Evolutionary conservation across 2,329 filamentous ascomycete species (phyloP).

Genomic region (Myotisia sp.): DNA sequence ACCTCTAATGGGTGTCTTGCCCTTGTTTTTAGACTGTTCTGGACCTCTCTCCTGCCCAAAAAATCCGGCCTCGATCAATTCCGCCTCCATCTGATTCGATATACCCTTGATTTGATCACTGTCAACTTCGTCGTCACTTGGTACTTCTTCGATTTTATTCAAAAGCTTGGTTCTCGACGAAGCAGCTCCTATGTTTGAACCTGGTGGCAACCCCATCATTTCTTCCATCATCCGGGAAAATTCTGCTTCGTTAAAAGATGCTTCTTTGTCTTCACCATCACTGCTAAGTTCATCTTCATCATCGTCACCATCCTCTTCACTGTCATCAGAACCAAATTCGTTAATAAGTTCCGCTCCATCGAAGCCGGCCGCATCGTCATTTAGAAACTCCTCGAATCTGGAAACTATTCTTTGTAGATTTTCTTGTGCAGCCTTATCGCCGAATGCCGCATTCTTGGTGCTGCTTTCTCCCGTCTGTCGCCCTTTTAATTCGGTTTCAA

Average conservation of each 20-base stretch:
- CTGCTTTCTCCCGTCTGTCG: slow-evolving; percentile 18
- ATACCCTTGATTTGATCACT: slow-evolving; percentile 40
- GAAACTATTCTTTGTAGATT: slow-evolving; percentile 81
- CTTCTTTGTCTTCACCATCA: slow-evolving; percentile 57
- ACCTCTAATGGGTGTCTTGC: slow-evolving; percentile 16
- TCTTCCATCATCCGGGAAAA: slow-evolving; percentile 81
- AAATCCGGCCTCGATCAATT: slow-evolving; percentile 33
- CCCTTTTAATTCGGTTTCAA: slow-evolving; percentile 62
- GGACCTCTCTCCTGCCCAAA: slow-evolving; percentile 25
- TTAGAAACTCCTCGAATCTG: slow-evolving; percentile 82
- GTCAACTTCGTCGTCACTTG: slow-evolving; percentile 35
- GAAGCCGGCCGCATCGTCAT: slow-evolving; percentile 65
- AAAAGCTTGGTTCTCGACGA: slow-evolving; percentile 8
- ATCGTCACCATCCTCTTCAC: slow-evolving; percentile 40
- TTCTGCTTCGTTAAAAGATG: slow-evolving; percentile 70
- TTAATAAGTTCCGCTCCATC: slow-evolving; percentile 59
- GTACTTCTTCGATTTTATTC: slow-evolving; percentile 7
- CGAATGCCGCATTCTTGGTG: slow-evolving; percentile 25
- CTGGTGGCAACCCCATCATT: slow-evolving; percentile 60
- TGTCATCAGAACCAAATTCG: slow-evolving; percentile 46
- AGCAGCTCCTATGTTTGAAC: slow-evolving; percentile 13
- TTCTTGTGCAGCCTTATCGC: slow-evolving; percentile 31
- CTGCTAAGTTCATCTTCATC: slow-evolving; percentile 42
- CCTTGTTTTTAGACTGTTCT: slow-evolving; percentile 16
- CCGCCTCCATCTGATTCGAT: slow-evolving; percentile 34